These are phyloP conservation scores for Volutella citrinella DNA, from an alignment of 2,329 filamentous ascomycete species.

Conservation along the genomic window DNA sequence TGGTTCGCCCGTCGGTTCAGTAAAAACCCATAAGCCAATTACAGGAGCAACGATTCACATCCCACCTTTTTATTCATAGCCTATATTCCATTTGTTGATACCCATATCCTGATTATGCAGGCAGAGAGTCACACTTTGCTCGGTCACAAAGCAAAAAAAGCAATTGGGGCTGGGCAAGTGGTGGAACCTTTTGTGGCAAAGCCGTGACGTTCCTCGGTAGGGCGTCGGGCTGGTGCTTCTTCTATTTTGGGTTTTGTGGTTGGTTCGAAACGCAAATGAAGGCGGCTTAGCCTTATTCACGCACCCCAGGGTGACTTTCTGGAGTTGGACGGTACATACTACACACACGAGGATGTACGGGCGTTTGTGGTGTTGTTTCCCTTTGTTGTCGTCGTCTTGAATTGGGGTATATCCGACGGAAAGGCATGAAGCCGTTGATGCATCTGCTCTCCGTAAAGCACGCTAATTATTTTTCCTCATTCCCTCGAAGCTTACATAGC, in stretches of 20 bases:
- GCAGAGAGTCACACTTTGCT: slow-evolving; percentile 4
- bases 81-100: slow-evolving; percentile 29
- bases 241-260: neutral
- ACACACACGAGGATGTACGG: too few species aligned
- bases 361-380: slow-evolving; percentile 23
- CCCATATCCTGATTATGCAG: slow-evolving; percentile 16
- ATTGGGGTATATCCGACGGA: slow-evolving; percentile 10
- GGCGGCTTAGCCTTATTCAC: too few species aligned
- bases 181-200: slow-evolving; percentile 4
- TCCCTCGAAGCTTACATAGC: slow-evolving; percentile 22
- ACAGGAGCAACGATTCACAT: slow-evolving; percentile 13
- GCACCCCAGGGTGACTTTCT: too few species aligned
- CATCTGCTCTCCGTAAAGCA: slow-evolving; percentile 20
- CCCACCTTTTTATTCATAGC: slow-evolving; percentile 17
- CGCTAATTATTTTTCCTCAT: slow-evolving; percentile 24
- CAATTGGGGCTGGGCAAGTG: neutral
- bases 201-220: slow-evolving; percentile 4
- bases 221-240: neutral
- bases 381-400: slow-evolving; percentile 16
- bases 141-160: too few species aligned
- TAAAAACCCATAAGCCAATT: slow-evolving; percentile 42
- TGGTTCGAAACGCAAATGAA: neutral
- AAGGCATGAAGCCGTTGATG: slow-evolving; percentile 15
- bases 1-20: slow-evolving; percentile 86
- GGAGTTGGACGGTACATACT: too few species aligned